Conservation (phyloP, 208 protist species). For the Trypanosoma congolense region DNA sequence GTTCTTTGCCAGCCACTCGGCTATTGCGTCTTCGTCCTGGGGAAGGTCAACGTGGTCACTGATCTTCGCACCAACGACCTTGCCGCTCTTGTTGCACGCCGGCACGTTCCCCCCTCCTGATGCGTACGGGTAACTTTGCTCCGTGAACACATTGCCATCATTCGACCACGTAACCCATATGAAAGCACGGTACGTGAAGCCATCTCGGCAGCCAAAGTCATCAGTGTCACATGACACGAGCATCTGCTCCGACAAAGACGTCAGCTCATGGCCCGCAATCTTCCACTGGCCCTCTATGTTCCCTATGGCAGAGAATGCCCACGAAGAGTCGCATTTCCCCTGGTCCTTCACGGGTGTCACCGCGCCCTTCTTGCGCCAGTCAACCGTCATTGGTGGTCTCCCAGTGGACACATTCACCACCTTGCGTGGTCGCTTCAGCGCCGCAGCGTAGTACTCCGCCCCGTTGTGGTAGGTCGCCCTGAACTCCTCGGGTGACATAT, state of each 20-base stretch:
- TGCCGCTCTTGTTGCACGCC: conserved; percentile 31
- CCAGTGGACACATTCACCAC: conserved; percentile 1
- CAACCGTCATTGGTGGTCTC: neutral
- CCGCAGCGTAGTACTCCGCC: neutral
- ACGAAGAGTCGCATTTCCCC: conserved; percentile 1
- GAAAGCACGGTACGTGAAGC: neutral
- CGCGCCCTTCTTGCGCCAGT: conserved; percentile 4
- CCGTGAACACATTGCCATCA: conserved; percentile 5
- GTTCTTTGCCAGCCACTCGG: conserved; percentile 43
- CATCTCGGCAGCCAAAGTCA: neutral
- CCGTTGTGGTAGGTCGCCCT: conserved; percentile 4
- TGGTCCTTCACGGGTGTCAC: conserved; percentile 6
- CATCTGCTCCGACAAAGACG: conserved; percentile 5
- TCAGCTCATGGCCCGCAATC: neutral
- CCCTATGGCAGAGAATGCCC: conserved; percentile 2
- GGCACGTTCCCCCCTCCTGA: conserved; percentile 36
- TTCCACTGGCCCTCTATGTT: conserved; percentile 6
- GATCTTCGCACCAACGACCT: conserved; percentile 65
- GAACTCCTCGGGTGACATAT: conserved; percentile 4
- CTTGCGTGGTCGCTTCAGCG: neutral
- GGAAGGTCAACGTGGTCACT: conserved; percentile 18
- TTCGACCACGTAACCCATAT: neutral
- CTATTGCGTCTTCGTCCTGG: conserved; percentile 65
- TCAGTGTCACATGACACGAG: conserved; percentile 4
- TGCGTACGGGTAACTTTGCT: conserved; percentile 79